Conservation (phyloP, 495 filamentous ascomycete genomes). For the Cercophora newfieldiana region DNA sequence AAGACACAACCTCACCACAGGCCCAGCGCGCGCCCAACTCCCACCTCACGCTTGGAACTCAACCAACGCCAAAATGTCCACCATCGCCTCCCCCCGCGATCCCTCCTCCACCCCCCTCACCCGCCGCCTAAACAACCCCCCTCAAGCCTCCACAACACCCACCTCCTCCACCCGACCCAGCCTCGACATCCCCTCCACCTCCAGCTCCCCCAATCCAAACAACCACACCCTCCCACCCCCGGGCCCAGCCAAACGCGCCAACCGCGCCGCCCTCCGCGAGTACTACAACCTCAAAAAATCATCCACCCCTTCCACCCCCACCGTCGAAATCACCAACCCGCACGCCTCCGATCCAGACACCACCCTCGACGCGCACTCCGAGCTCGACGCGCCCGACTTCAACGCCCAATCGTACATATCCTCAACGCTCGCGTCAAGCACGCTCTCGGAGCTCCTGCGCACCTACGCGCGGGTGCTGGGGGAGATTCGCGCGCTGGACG, state of each 20-base stretch:
- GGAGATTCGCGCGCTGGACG: conserved; percentile 87
- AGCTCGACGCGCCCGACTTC: conserved; percentile 61
- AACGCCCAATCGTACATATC: conserved; percentile 60
- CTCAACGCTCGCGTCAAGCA: conserved; percentile 62
- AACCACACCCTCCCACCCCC: conserved; percentile 37
- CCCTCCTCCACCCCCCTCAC: conserved; percentile 34
- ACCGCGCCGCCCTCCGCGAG: conserved; percentile 81
- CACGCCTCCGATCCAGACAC: conserved; percentile 32
- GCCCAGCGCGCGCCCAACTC: conserved; percentile 9
- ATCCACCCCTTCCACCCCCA: conserved; percentile 28
- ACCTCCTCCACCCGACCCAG: conserved; percentile 74
- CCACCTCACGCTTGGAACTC: neutral
- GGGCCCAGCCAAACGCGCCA: conserved; percentile 41
- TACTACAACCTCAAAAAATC: conserved; percentile 82
- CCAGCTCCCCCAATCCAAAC: conserved; percentile 54
- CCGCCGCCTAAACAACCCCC: conserved; percentile 43
- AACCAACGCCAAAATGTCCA: conserved; percentile 61
- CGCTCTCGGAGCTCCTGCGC: conserved; percentile 63
- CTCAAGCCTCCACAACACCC: conserved; percentile 36
- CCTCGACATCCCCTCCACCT: conserved; percentile 60
- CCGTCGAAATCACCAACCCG: conserved; percentile 40
- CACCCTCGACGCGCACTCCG: conserved; percentile 40
- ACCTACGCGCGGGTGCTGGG: conserved; percentile 63
- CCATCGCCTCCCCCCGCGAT: conserved; percentile 69
- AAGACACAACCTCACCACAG: neutral